Conservation (phyloP, 805 yeast genomes). For the Blastobotrys terrestris region DNA sequence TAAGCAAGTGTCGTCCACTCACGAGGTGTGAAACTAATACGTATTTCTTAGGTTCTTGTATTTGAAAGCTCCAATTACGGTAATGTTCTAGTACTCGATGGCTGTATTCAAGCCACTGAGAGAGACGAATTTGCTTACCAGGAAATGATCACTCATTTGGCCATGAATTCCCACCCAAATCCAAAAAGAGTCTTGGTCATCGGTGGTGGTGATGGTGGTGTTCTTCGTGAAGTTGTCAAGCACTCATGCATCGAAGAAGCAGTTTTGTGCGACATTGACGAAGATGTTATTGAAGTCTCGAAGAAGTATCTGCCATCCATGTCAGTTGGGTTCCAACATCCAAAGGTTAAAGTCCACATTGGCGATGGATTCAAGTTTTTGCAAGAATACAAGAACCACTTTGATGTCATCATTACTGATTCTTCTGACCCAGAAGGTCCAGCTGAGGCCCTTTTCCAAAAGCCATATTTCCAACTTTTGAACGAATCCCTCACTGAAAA, state of each 20-base stretch:
- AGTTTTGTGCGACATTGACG: slow-evolving; percentile 85
- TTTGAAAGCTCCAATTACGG: slow-evolving; percentile 75
- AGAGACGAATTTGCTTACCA: slow-evolving; percentile 92
- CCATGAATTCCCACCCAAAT: slow-evolving; percentile 66
- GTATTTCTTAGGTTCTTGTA: slow-evolving; percentile 40
- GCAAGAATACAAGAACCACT: slow-evolving; percentile 43
- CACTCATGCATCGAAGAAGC: slow-evolving; percentile 56
- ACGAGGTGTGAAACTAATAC: not conserved
- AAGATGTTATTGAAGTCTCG: slow-evolving; percentile 66
- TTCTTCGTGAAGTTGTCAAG: slow-evolving; percentile 78
- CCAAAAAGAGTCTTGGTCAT: slow-evolving; percentile 78
- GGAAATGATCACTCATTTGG: slow-evolving; percentile 82
- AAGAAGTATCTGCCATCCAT: slow-evolving; percentile 69
- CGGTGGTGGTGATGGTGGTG: slow-evolving; percentile 98
- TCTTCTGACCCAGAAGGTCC: slow-evolving; percentile 96
- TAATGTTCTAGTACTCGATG: slow-evolving; percentile 83
- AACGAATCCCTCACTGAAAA: slow-evolving; percentile 53
- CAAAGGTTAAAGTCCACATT: slow-evolving; percentile 58
- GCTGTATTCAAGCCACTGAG: slow-evolving; percentile 86
- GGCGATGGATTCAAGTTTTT: slow-evolving; percentile 82
- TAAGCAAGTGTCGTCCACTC: slow-evolving; percentile 21
- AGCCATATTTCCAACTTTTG: slow-evolving; percentile 65
- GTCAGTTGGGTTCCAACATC: slow-evolving; percentile 60
- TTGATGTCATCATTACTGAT: slow-evolving; percentile 83
- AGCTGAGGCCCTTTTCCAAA: slow-evolving; percentile 82